Evolutionary conservation across 2,329 filamentous ascomycete genomes (phyloP).

Genomic region (Chaetomium strumarium): DNA sequence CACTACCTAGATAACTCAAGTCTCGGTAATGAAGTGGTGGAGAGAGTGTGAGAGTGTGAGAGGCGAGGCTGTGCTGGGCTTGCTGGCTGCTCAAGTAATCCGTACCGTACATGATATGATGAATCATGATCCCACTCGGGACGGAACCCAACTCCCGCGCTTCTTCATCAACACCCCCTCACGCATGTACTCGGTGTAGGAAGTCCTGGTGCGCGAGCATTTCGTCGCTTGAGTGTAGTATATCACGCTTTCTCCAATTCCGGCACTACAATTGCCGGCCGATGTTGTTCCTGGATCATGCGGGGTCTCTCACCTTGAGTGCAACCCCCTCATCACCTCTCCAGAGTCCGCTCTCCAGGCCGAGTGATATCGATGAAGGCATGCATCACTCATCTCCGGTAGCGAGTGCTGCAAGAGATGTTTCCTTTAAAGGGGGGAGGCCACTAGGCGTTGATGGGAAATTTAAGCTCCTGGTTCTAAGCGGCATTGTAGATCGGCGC

Average conservation of each 20-base stretch:
- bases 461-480: too few relatives aligned
- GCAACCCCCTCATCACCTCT: neutral
- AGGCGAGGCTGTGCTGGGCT: too few relatives aligned
- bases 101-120: too few relatives aligned
- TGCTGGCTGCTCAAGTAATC: too few relatives aligned
- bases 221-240: neutral
- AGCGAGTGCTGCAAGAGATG: too few relatives aligned
- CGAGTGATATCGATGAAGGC: neutral
- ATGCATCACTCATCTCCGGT: too few relatives aligned
- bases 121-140: too few relatives aligned
- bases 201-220: neutral
- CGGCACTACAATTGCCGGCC: slow-evolving; percentile 12
- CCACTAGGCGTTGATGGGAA: too few relatives aligned
- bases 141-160: neutral
- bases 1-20: neutral
- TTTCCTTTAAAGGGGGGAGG: too few relatives aligned
- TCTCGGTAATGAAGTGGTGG: neutral
- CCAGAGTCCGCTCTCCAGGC: neutral
- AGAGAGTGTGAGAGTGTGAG: neutral
- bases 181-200: neutral
- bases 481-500: too few relatives aligned
- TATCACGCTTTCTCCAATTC: slow-evolving; percentile 4
- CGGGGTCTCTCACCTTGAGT: neutral
- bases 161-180: neutral
- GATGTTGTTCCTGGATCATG: neutral